Evolutionary conservation across 257 asterid genomes (phyloP), one percentile per base, ranked within the genome.

Genomic region (Solanum peruvianum): DNA sequence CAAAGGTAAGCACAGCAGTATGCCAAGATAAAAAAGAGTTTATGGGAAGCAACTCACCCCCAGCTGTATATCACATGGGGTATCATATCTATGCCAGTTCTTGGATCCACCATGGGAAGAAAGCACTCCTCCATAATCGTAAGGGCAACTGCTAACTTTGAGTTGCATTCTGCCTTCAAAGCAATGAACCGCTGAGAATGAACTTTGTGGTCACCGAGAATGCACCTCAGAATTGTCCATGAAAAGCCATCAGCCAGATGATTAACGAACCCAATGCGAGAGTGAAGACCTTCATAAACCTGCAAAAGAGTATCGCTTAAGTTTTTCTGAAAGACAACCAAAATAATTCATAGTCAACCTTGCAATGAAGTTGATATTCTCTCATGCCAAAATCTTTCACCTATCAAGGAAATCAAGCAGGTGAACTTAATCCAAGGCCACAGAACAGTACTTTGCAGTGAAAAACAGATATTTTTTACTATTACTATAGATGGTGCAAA

Each of bases 101-200:
- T 96, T 67, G 91, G 90, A 88, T 97, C 99, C 89, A 97, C 96
- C 99, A 97, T 97, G 9, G 99, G 98, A 70, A 95, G 97, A 91
- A 97, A 97, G 91, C 99, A 96, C 86, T 97, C 99, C 93, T 97
- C 98, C 96, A 97, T 92, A 45, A 97, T 94, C 11, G 99, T 96
- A 92, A 96, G 95, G 39, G 99, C 98, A 92, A 96, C 99, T 85
- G 99, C 98, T 89, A 97, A 89, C 89, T 96, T 97, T 41, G 99
- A 94, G 91, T 97, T 95, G 95, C 99, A 95, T 89, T 97, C 99
- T 85, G 98, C 99, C 92, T 85, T 93, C 87, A 96, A 88, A 64
- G 98, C 96, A 85, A 94, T 93, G 85, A 89, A 88, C 35, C 91
- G 92, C 83, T 85, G 94, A 27, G 95, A 91, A 89, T 93, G 95